Evolutionary conservation across 192 early-diverging fungal genomes (phyloP), one percentile per base, ranked within the genome.

Genomic region (Chytriomyces sp.): DNA sequence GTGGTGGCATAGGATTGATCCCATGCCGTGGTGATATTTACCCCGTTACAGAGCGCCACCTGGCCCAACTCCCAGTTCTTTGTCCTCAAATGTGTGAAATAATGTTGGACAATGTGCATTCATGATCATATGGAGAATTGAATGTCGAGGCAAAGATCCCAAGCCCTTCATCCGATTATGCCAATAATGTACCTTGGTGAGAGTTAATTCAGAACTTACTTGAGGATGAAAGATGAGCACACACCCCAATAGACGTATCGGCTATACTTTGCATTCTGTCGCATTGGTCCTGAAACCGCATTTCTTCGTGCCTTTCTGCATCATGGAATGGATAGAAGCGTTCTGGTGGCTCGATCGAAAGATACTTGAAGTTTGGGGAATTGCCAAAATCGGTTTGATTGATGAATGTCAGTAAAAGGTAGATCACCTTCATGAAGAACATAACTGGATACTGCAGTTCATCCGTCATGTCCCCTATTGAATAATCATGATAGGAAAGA

Each of bases 331-430:
- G 57, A 28, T 58, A 58, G 28, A 58, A 58, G 1, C 57, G 57
- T 14, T 58, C 57, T 32, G 57, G 57, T 17, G 57, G 57, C 19
- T 17, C 57, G 31, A 58, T 12, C 12, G 12, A 17, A 2, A 58
- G 28, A 26, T 39, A 17, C 22, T 49, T 49, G 44, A 14, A 49
- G 44, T 49, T 49, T 49, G 14, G 44, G 44, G 44, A 6, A 68
- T 55, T 37, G 32, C 33, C 17, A 7, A 49, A 49, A 14, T 49
- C 0, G 2, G 44, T 7, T 36, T 32, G 10, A 1, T 37, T 17
- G 22, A 10, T 61, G 1, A 7, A 77, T 8, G 44, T 56, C 12
- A 37, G 25, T 14, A 79, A 52, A 66, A 79, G 77, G 52, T 71
- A 44, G 33, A 77, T 53, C 78, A 77, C 77, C n/a, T 49, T 3